These are phyloP conservation scores for Paecilomyces fulvus DNA, from an alignment of 2,329 filamentous ascomycete species.

Conservation along the genomic window DNA sequence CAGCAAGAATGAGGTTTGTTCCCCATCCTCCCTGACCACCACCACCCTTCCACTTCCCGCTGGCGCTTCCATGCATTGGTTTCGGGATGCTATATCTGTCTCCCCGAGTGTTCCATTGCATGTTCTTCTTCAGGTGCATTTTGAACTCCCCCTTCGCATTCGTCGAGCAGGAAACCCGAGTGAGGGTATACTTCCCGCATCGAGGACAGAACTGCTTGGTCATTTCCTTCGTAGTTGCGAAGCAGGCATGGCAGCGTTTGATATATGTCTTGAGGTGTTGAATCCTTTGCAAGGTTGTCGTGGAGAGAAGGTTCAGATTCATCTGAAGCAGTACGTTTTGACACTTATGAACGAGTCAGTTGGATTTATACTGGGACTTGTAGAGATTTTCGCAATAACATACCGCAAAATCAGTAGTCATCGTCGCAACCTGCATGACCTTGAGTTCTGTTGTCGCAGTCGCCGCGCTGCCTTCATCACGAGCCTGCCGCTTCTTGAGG, in stretches of 20 bases:
- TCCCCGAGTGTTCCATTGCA: slow-evolving; percentile 90
- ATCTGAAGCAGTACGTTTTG: slow-evolving; percentile 94
- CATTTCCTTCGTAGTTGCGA: slow-evolving; percentile 75
- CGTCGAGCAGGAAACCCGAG: slow-evolving; percentile 76
- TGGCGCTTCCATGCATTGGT: slow-evolving; percentile 70
- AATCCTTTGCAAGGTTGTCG: slow-evolving; percentile 65
- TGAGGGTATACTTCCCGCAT: slow-evolving; percentile 82
- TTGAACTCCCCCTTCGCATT: slow-evolving; percentile 71
- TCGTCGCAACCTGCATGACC: slow-evolving; percentile 75
- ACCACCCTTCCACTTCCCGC: slow-evolving; percentile 58
- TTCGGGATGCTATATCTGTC: slow-evolving; percentile 92
- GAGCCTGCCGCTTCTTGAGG: slow-evolving; percentile 71
- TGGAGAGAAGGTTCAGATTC: slow-evolving; percentile 81
- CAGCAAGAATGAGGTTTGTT: slow-evolving; percentile 69
- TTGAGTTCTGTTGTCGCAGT: slow-evolving; percentile 47
- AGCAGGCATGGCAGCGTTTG: slow-evolving; percentile 89
- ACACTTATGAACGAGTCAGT: slow-evolving; percentile 15
- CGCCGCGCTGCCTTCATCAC: slow-evolving; percentile 48
- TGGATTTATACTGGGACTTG: not conserved
- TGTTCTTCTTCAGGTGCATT: slow-evolving; percentile 85
- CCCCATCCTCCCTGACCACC: slow-evolving; percentile 88
- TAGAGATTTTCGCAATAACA: slow-evolving; percentile 5
- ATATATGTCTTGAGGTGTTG: slow-evolving; percentile 80
- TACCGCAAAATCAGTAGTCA: slow-evolving; percentile 96
- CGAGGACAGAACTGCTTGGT: slow-evolving; percentile 83